Conservation (phyloP, 768 basidiomycete species). For the Coprinellus aureogranulatus region DNA sequence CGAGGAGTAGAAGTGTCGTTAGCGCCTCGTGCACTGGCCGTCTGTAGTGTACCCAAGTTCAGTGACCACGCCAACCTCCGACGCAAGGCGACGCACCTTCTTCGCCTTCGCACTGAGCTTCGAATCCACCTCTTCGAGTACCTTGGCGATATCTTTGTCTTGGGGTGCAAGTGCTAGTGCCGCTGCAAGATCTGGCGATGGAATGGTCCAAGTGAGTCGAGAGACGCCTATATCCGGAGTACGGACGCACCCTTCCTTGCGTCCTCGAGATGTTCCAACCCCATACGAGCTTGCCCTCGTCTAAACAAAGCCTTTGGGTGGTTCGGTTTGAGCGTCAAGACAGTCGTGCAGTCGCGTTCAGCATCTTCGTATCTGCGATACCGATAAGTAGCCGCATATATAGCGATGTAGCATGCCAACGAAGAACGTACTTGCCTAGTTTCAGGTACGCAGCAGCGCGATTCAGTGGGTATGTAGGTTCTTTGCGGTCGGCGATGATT, state of each 20-base stretch:
- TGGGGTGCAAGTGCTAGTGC: slow-evolving; percentile 61
- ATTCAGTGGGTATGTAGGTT: slow-evolving; percentile 82
- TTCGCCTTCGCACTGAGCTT: slow-evolving; percentile 29
- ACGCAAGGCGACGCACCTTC: slow-evolving; percentile 26
- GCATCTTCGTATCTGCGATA: slow-evolving; percentile 68
- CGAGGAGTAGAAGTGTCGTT: slow-evolving; percentile 15
- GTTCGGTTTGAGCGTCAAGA: slow-evolving; percentile 48
- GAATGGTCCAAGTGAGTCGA: background rate
- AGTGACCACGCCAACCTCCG: too few relatives aligned
- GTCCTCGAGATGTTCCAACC: slow-evolving; percentile 49
- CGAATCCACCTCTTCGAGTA: slow-evolving; percentile 52
- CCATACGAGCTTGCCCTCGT: slow-evolving; percentile 68
- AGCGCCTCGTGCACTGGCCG: background rate
- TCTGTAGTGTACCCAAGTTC: too few relatives aligned
- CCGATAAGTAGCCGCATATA: background rate
- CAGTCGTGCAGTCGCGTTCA: slow-evolving; percentile 73
- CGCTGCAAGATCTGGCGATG: slow-evolving; percentile 58
- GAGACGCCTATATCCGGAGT: background rate
- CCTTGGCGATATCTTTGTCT: slow-evolving; percentile 61
- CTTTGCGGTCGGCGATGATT: slow-evolving; percentile 63
- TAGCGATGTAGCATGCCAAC: background rate
- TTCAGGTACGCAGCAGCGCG: slow-evolving; percentile 91
- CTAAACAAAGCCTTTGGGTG: slow-evolving; percentile 83
- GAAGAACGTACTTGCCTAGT: slow-evolving; percentile 82
- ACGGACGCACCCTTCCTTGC: slow-evolving; percentile 59